Evolutionary conservation across 2,329 filamentous ascomycete genomes (phyloP).

Genomic region (Talaromyces verruculosus): DNA sequence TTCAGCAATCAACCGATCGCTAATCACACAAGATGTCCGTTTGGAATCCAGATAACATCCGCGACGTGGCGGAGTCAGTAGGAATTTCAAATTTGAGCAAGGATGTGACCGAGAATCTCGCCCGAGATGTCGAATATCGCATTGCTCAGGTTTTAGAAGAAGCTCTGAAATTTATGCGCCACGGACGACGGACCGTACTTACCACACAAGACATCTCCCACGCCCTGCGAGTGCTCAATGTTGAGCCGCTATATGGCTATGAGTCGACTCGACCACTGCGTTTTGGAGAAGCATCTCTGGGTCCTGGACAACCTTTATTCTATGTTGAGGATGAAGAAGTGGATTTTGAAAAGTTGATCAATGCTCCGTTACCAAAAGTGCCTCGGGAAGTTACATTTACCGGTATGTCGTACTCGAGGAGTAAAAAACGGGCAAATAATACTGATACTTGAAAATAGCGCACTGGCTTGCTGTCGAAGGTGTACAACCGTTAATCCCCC

Average conservation of each 20-base stretch:
- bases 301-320: conserved; percentile 89
- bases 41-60: conserved; percentile 96
- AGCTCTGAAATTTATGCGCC: conserved; percentile 93
- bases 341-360: conserved; percentile 98
- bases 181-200: conserved; percentile 79
- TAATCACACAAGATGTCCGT: conserved; percentile 55
- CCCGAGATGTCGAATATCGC: conserved; percentile 93
- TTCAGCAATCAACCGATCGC: neutral
- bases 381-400: conserved; percentile 91
- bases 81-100: conserved; percentile 79
- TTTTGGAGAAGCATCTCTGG: conserved; percentile 91
- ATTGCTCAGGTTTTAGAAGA: conserved; percentile 92
- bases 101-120: conserved; percentile 81
- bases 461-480: conserved; percentile 98
- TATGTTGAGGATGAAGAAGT: conserved; percentile 99
- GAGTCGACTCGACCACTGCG: conserved; percentile 84
- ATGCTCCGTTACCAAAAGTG: conserved; percentile 90
- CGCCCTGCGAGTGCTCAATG: conserved; percentile 80
- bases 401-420: conserved; percentile 51
- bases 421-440: neutral
- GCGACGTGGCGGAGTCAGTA: conserved; percentile 93
- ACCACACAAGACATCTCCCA: conserved; percentile 87
- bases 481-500: conserved; percentile 92
- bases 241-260: conserved; percentile 95
- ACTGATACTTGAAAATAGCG: conserved; percentile 51